phyloP scores from a whole-genome alignment of 768 basidiomycete species.

The Rhodotorula kratochvilovae region DNA sequence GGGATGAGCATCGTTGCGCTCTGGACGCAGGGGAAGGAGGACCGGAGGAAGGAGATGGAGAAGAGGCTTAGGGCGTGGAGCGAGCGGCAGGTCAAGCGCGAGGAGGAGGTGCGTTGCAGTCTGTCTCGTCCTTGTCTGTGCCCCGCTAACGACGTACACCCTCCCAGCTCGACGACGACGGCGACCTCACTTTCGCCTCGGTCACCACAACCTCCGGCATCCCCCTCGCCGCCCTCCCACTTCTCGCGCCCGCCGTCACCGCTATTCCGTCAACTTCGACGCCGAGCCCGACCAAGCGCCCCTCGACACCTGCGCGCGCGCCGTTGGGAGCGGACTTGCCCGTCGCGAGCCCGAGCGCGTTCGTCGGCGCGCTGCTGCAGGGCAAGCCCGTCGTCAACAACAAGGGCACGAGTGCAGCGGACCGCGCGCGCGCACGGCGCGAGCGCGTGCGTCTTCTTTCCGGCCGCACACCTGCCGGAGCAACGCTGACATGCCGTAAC shows the following conservation, averaged over 20 bases:
- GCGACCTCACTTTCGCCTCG: not conserved
- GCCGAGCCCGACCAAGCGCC: not conserved
- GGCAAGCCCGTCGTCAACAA: conserved; percentile 10
- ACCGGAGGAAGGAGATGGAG: conserved; percentile 33
- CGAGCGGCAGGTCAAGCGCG: conserved; percentile 6
- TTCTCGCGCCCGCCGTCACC: conserved; percentile 21
- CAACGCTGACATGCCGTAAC: no score
- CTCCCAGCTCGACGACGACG: not conserved
- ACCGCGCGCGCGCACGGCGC: conserved; percentile 9
- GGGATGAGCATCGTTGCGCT: conserved; percentile 42
- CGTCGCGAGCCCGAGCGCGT: conserved; percentile 23
- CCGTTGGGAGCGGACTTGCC: not conserved
- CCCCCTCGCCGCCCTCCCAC: conserved; percentile 23
- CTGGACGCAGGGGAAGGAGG: conserved; percentile 40
- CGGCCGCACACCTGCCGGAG: no score
- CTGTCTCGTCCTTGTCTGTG: not conserved
- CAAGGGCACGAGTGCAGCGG: conserved; percentile 7
- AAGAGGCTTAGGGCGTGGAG: conserved; percentile 27
- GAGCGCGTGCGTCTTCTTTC: conserved; percentile 19
- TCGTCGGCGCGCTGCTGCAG: conserved; percentile 13
- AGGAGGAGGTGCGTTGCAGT: conserved; percentile 8
- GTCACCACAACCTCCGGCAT: not conserved
- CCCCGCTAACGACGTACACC: rapidly evolving
- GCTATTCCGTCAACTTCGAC: conserved; percentile 26
- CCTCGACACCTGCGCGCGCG: not conserved